Conservation (phyloP, 345 rosid species). For the Euclidium syriacum region DNA sequence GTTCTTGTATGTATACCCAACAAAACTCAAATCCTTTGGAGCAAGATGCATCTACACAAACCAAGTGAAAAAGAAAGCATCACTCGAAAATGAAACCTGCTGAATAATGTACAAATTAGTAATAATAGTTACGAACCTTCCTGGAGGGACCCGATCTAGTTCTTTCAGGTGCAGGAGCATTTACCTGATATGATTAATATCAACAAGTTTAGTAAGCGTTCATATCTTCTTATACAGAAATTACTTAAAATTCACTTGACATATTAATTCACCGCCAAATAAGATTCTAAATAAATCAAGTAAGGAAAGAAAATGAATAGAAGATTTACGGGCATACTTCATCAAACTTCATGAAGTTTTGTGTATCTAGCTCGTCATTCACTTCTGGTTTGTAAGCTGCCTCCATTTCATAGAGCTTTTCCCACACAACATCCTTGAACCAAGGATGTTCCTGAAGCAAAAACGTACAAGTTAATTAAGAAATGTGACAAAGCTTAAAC, state of each 20-base stretch:
- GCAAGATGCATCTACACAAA: constrained; percentile 65
- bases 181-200: constrained; percentile 48
- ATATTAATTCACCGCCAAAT: neutral
- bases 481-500: constrained; percentile 8
- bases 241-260: neutral
- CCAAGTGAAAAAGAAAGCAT: neutral
- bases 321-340: constrained; percentile 49
- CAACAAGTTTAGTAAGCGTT: constrained; percentile 2
- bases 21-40: constrained; percentile 89
- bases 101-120: neutral
- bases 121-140: constrained; percentile 53
- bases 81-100: neutral
- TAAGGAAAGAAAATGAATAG: constrained; percentile 4
- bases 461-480: constrained; percentile 18
- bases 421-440: constrained; percentile 78
- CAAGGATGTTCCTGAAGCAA: constrained; percentile 82
- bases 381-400: constrained; percentile 97
- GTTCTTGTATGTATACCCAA: constrained; percentile 96
- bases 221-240: neutral
- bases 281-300: neutral
- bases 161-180: constrained; percentile 68
- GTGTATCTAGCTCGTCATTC: constrained; percentile 89
- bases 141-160: constrained; percentile 70
- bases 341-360: constrained; percentile 95
- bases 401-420: constrained; percentile 85